Evolutionary conservation across 2,329 filamentous ascomycete genomes (phyloP), one percentile per base, ranked within the genome.

Genomic region (Rachicladosporium sp.): DNA sequence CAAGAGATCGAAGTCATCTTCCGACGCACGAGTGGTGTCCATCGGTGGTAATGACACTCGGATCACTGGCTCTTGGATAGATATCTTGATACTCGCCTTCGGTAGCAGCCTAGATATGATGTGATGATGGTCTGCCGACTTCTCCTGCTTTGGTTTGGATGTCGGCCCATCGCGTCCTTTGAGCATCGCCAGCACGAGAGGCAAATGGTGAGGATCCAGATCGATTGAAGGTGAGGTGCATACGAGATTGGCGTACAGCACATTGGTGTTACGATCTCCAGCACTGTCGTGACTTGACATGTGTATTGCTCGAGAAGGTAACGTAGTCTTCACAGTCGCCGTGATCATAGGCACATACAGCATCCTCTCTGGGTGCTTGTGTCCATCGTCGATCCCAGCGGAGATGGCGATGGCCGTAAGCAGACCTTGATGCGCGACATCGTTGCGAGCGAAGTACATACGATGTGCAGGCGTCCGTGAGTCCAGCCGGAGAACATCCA

Each of bases 291-390:
- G 74, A 42, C 79, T 73, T 2, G 79, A 75, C 39, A 88, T 74
- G 56, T 89, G 82, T 8, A 98, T 80, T 0, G 88, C 93, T 61
- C 96, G 95, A 9, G 91, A 93, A 4, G 89, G 89, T 6, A 96
- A 65, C 0, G 93, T 98, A 0, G 91, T 96, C 59, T 89, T 86
- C 43, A 96, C 77, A 0, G 80, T 98, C 2, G 88, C 94, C 1
- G 91, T 98, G 12, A 89, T 84, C 91, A 98, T 96, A 1, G 91
- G 91, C 33, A 98, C 76, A 58, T 98, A 98, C 13, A 94, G 65
- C 42, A 98, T 73, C 39, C 89, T 79, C 57, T 95, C 86, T 0
- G 85, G 81, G 51, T 83, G 82, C 6, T 82, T 83, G 21, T 80
- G 76, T n/a, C 86, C 85, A 57, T 95, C 87, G 53, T 95, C 88